Evolutionary conservation across 495 filamentous ascomycete genomes (phyloP), one percentile per base, ranked within the genome.

Genomic region (Penicillium waksmanii): DNA sequence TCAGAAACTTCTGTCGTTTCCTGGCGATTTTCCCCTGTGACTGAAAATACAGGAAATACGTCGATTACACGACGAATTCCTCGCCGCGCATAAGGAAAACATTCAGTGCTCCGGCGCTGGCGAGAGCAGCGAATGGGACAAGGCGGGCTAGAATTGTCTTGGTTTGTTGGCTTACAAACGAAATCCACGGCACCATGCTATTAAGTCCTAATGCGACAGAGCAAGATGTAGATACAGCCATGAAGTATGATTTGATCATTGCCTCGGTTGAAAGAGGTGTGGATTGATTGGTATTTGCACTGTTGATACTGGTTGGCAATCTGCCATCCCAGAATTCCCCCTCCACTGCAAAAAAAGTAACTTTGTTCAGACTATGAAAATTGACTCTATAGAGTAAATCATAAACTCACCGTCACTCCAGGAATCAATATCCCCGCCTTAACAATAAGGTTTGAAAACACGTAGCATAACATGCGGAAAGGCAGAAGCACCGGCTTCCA

Each of bases 251-350:
- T 67, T 93, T 84, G 53, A 85, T 82, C 63, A 98, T 85, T 60
- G 90, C 90, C 9, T 85, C 83, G 58, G 83, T 82, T 34, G 90
- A 89, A 3, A 97, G 82, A 0, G 93, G 89, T 0, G 91, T 89
- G 23, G 91, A 95, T 69, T 98, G 97, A 82, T 98, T 98, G 36
- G 94, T 89, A 75, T 98, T 98, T 68, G 92, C 87, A 73, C 84
- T 89, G 82, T 98, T 98, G 81, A 98, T 95, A 96, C 73, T 98
- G 94, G 74, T 98, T 98, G 46, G 90, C 85, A 53, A 96, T 86
- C 79, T 98, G 94, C 94, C 94, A 98, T 61, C 87, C 86, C 36
- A 98, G 81, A 7, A 91, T 96, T 27, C n/a, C 93, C 94, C 96
- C 85, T 92, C 57, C 44, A 46, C 49, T 25, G 3, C 9, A n/a